phyloP scores from a whole-genome alignment of 805 yeast species.

The Candida argentea region DNA sequence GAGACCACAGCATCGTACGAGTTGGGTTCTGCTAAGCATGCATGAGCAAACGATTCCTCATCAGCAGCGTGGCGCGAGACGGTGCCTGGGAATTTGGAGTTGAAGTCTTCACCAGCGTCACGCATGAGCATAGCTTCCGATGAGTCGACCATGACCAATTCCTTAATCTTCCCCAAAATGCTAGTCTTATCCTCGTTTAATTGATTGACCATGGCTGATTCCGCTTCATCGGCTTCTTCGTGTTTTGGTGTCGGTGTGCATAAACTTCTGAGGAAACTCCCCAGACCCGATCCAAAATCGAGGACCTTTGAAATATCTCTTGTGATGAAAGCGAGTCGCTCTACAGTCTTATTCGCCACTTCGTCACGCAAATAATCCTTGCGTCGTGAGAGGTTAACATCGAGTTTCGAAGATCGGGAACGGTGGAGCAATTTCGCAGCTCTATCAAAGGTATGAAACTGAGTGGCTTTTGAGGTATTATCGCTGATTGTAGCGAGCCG shows the following conservation, averaged over 20 bases:
- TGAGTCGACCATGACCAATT: slow-evolving; percentile 60
- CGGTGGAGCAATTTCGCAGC: slow-evolving; percentile 52
- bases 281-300: slow-evolving; percentile 69
- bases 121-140: slow-evolving; percentile 42
- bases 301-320: slow-evolving; percentile 49
- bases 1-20: slow-evolving; percentile 64
- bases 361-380: slow-evolving; percentile 71
- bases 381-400: slow-evolving; percentile 35
- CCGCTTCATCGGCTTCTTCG: slow-evolving; percentile 21
- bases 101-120: slow-evolving; percentile 34
- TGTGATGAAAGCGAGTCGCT: slow-evolving; percentile 63
- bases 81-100: slow-evolving; percentile 31
- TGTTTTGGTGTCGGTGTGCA: slow-evolving; percentile 18
- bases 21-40: slow-evolving; percentile 23
- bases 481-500: slow-evolving; percentile 18
- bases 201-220: slow-evolving; percentile 27
- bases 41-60: slow-evolving; percentile 51
- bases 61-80: slow-evolving; percentile 49
- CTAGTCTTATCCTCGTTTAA: slow-evolving; percentile 41
- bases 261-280: slow-evolving; percentile 42
- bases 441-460: slow-evolving; percentile 48
- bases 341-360: slow-evolving; percentile 62
- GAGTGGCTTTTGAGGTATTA: slow-evolving; percentile 16
- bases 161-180: slow-evolving; percentile 43
- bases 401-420: slow-evolving; percentile 36